Evolutionary conservation across 2,329 filamentous ascomycete genomes (phyloP).

Genomic region (Cryphonectria parasitica): DNA sequence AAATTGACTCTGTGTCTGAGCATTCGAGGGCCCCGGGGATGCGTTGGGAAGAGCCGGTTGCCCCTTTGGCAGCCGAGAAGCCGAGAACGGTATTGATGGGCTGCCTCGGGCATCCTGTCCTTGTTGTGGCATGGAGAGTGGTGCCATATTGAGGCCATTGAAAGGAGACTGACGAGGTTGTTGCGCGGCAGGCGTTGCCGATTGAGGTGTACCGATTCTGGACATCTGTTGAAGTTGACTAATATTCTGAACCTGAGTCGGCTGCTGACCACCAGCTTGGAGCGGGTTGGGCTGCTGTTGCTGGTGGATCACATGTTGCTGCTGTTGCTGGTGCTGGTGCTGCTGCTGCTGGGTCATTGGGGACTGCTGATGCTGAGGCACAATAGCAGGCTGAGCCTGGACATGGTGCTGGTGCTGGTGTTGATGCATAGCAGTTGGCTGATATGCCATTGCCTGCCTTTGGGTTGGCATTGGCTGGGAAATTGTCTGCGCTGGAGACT

Average conservation of each 20-base stretch:
- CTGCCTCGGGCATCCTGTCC: slow-evolving; percentile 15
- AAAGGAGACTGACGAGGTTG: slow-evolving; percentile 28
- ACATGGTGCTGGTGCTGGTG: slow-evolving; percentile 20
- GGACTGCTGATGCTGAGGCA: slow-evolving; percentile 32
- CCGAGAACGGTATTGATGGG: slow-evolving; percentile 23
- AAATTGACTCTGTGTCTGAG: slow-evolving; percentile 20
- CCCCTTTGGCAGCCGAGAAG: slow-evolving; percentile 16
- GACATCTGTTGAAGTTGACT: slow-evolving; percentile 21
- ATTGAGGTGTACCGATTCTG: slow-evolving; percentile 26
- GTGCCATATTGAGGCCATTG: slow-evolving; percentile 17
- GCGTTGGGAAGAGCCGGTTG: slow-evolving; percentile 8
- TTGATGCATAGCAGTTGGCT: slow-evolving; percentile 32
- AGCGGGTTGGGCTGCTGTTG: slow-evolving; percentile 9
- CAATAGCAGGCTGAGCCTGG: slow-evolving; percentile 19
- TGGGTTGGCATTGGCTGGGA: slow-evolving; percentile 22
- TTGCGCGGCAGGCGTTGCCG: slow-evolving; percentile 12
- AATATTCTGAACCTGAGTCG: slow-evolving; percentile 19
- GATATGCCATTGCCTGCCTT: slow-evolving; percentile 25
- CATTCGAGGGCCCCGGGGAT: slow-evolving; percentile 9
- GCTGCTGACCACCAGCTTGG: slow-evolving; percentile 19
- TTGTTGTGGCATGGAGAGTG: slow-evolving; percentile 25
- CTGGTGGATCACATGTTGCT: slow-evolving; percentile 16
- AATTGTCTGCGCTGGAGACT: slow-evolving; percentile 25
- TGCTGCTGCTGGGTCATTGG: slow-evolving; percentile 30
- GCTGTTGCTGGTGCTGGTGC: slow-evolving; percentile 31